Evolutionary conservation across 306 rosid genomes (phyloP).

Genomic region (Betula pendula): DNA sequence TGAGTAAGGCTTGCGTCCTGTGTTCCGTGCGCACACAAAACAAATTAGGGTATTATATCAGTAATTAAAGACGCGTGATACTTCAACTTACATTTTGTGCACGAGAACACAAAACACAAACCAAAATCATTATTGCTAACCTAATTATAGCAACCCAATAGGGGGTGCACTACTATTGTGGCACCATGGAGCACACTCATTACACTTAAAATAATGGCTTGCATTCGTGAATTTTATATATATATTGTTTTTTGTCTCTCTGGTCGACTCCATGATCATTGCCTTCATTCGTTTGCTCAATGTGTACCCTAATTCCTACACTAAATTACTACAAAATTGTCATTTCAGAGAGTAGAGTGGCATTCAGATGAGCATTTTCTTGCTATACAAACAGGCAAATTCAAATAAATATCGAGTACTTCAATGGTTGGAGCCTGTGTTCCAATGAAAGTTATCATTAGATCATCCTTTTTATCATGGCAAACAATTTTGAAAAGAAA

Average conservation of each 20-base stretch:
- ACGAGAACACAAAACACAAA: too few relatives aligned
- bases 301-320: neutral
- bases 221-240: neutral
- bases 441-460: constrained; percentile 22
- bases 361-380: constrained; percentile 20
- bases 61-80: too few relatives aligned
- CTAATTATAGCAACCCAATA: constrained; percentile 13
- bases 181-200: constrained; percentile 15
- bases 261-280: constrained; percentile 34
- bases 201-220: constrained; percentile 26
- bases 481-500: constrained; percentile 8
- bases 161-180: constrained; percentile 12
- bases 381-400: constrained; percentile 14
- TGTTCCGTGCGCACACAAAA: too few relatives aligned
- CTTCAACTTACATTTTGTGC: too few relatives aligned
- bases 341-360: constrained; percentile 32
- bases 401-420: constrained; percentile 24
- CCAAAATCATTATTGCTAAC: neutral
- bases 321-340: constrained; percentile 11
- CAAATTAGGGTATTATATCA: too few relatives aligned
- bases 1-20: too few relatives aligned
- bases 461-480: constrained; percentile 25
- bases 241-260: constrained; percentile 15
- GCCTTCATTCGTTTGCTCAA: constrained; percentile 29
- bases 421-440: constrained; percentile 16